phyloP scores from a whole-genome alignment of 257 asterid species.

The Solanum rostratum region DNA sequence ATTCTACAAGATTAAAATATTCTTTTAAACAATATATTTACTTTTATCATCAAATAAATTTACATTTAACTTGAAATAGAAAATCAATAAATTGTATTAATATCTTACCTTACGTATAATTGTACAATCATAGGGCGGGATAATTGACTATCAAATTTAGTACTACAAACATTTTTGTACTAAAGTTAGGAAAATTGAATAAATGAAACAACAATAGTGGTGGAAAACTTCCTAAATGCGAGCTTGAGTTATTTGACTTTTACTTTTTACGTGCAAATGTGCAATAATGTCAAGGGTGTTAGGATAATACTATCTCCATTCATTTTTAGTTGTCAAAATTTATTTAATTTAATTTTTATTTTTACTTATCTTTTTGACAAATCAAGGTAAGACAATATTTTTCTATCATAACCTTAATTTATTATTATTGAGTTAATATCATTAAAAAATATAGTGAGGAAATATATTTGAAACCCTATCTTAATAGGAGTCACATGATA shows the following conservation, averaged over 20 bases:
- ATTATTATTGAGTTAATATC: too few species aligned
- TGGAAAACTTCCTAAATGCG: background rate
- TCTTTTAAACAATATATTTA: too few species aligned
- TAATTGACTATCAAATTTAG: background rate
- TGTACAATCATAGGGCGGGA: background rate
- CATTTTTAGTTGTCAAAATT: too few species aligned
- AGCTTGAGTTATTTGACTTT: background rate
- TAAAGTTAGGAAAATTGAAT: background rate
- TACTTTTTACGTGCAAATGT: background rate
- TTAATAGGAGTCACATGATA: too few species aligned
- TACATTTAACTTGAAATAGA: background rate
- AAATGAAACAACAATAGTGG: background rate
- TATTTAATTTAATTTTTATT: too few species aligned
- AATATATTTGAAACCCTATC: too few species aligned
- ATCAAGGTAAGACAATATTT: too few species aligned
- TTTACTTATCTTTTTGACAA: too few species aligned
- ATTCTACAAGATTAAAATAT: too few species aligned
- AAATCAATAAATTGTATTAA: background rate
- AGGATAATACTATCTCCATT: too few species aligned
- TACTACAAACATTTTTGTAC: background rate
- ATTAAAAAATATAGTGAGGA: too few species aligned
- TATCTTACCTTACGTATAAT: background rate
- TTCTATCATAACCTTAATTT: too few species aligned
- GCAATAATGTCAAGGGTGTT: background rate
- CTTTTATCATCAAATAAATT: background rate